phyloP scores from a whole-genome alignment of 2,329 filamentous ascomycete genomes.

The Pseudogymnoascus sp. region DNA sequence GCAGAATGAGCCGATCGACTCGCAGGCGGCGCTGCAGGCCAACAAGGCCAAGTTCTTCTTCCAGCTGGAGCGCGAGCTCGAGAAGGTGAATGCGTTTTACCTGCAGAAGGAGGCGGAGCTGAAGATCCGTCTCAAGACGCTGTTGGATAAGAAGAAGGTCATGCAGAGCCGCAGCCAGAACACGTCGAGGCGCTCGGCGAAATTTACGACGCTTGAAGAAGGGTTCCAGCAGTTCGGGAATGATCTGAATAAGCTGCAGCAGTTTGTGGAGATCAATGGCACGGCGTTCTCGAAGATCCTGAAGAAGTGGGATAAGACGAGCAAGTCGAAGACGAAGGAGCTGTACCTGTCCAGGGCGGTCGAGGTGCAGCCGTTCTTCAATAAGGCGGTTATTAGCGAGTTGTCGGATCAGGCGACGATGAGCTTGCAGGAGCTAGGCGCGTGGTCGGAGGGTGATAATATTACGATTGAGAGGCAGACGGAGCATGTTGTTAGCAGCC shows the following conservation, averaged over 20 bases:
- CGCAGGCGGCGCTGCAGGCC: constrained; percentile 84
- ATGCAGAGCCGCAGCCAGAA: constrained; percentile 72
- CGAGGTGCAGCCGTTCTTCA: constrained; percentile 97
- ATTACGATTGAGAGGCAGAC: constrained; percentile 64
- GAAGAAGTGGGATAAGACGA: constrained; percentile 99
- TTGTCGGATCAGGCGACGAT: constrained; percentile 95
- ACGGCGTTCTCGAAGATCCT: constrained; percentile 97
- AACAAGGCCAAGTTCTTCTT: constrained; percentile 99
- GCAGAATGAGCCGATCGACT: constrained; percentile 41
- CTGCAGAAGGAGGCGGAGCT: constrained; percentile 98
- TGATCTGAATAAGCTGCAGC: constrained; percentile 94
- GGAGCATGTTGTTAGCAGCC: constrained; percentile 59
- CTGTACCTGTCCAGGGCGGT: constrained; percentile 92
- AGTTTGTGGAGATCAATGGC: constrained; percentile 97
- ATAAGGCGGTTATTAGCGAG: constrained; percentile 92
- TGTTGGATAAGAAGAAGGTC: constrained; percentile 91
- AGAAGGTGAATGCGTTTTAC: constrained; percentile 98
- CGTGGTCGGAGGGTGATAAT: constrained; percentile 94
- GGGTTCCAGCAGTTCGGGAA: constrained; percentile 96
- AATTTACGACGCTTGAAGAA: constrained; percentile 91
- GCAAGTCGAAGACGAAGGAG: constrained; percentile 97
- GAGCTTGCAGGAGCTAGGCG: constrained; percentile 88
- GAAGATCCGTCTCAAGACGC: constrained; percentile 82
- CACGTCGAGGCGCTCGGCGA: constrained; percentile 79
- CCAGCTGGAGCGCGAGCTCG: constrained; percentile 90